phyloP scores from a whole-genome alignment of 768 basidiomycete species.

The Tricholoma sp. region DNA sequence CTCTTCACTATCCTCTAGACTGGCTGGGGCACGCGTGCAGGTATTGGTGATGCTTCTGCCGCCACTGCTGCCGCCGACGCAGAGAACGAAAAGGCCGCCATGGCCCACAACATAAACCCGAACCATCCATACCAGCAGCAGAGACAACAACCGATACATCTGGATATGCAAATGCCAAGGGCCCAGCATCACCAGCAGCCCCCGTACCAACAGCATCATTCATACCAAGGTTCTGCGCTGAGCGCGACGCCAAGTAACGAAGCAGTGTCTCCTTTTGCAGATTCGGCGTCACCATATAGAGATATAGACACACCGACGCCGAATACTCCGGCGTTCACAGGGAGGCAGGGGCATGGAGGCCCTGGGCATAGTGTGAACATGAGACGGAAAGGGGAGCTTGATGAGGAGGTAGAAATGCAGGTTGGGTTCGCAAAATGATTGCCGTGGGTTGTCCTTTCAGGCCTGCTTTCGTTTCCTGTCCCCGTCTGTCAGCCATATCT shows the following conservation, averaged over 20 bases:
- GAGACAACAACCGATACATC: constrained; percentile 6
- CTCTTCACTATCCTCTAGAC: constrained; percentile 40
- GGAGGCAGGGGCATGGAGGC: constrained; percentile 10
- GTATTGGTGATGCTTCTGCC: constrained; percentile 79
- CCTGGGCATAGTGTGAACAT: constrained; percentile 11
- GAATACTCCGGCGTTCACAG: constrained; percentile 16
- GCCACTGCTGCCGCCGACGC: constrained; percentile 66
- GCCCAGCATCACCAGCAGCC: neutral
- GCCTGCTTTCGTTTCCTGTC: neutral
- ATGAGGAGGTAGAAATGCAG: constrained; percentile 30
- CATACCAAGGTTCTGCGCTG: neutral
- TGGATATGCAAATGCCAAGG: neutral
- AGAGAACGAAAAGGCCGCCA: constrained; percentile 26
- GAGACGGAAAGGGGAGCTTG: constrained; percentile 20
- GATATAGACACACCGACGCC: constrained; percentile 17
- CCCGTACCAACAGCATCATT: neutral
- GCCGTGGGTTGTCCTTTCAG: neutral
- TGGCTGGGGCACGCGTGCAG: constrained; percentile 94
- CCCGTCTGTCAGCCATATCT: neutral
- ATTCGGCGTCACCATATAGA: constrained; percentile 23
- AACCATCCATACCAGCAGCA: constrained; percentile 25
- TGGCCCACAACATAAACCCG: constrained; percentile 20
- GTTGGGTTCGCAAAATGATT: constrained; percentile 30
- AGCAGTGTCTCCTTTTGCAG: constrained; percentile 22
- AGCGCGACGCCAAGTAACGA: constrained; percentile 6